Base-by-base conservation (phyloP, 1,139 yeast species). In the Sugiyamaella castrensis region DNA sequence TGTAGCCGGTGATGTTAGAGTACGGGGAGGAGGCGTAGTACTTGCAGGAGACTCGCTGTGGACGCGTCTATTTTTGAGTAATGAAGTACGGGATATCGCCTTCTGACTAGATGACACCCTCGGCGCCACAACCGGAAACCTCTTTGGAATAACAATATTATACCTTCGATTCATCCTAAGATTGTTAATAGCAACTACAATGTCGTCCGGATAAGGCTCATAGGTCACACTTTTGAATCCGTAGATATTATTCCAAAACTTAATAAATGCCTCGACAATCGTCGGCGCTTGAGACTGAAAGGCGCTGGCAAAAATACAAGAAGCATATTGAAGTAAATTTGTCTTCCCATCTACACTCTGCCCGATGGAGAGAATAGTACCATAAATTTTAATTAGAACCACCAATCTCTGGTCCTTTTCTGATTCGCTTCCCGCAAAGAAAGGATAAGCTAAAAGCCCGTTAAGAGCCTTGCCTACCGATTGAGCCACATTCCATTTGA, bases 91-190 rank as follows among this genome's bases (percentile, higher is more conserved):
- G 12, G 36, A 26, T 8, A 29, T 11, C 7, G 39, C 24, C 9
- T 13, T n/a, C 13, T 31, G 32, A n/a, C 31, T 29, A 9, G 16
- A 37, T 4, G 46, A 33, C 13, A 42, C 32, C 9, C 46, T n/a
- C 8, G 42, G 40, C 10, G 53, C 44, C n/a, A 45, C 19, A n/a
- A 35, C 36, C 16, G 56, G 56, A 35, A 53, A 53, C n/a, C 48
- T 43, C 24, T 36, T 47, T 2, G 53, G 53, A 11, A 44, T 27
- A 13, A 44, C 34, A 32, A 49, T 24, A 19, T 45, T 47, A 30
- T 38, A 37, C 16, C 24, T 12, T 19, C 48, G 30, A 10, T 32
- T 34, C 27, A 38, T 28, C 16, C 41, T 26, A 26, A 47, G 37
- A 10, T 19, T 35, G 27, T 46, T 50, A n/a, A 53, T 41, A 8